A percentile compares a stretch with the other conserved stretches of the same genome.
phyloP scores from a whole-genome alignment of 768 basidiomycete genomes.

The Leccinum longicurvipes region DNA sequence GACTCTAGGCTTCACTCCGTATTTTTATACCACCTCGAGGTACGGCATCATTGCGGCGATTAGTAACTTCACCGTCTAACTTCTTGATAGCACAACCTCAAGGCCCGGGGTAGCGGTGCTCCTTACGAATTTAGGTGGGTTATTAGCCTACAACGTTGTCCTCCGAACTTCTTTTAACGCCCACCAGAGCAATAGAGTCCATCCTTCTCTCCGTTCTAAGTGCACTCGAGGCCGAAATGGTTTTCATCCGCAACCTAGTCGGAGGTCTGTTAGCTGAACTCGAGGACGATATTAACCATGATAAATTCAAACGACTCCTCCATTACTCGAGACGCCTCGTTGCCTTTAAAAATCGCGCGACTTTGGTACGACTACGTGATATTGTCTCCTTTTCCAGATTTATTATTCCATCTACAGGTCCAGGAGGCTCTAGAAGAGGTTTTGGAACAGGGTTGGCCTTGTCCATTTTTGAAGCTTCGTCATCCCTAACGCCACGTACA shows the following conservation, averaged over 20 bases:
- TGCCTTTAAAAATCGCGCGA: slow-evolving; percentile 88
- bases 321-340: slow-evolving; percentile 89
- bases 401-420: slow-evolving; percentile 48
- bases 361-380: slow-evolving; percentile 49
- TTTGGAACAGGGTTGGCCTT: slow-evolving; percentile 72
- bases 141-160: slow-evolving; percentile 15
- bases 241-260: slow-evolving; percentile 87
- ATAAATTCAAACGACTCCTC: slow-evolving; percentile 86
- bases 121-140: slow-evolving; percentile 87
- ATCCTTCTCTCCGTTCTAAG: slow-evolving; percentile 88
- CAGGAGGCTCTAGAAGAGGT: slow-evolving; percentile 91
- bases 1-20: slow-evolving; percentile 85
- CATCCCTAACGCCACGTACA: slow-evolving; percentile 29
- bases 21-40: slow-evolving; percentile 86
- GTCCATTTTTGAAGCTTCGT: background rate
- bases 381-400: background rate
- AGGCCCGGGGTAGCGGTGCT: slow-evolving; percentile 59
- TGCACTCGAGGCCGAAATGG: slow-evolving; percentile 95
- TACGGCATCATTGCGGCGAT: slow-evolving; percentile 30
- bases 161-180: slow-evolving; percentile 12
- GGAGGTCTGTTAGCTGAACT: slow-evolving; percentile 88
- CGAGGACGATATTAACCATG: slow-evolving; percentile 93
- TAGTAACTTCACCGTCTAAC: slow-evolving; percentile 7
- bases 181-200: slow-evolving; percentile 84
- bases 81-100: slow-evolving; percentile 70